phyloP scores from a whole-genome alignment of 805 yeast species.

The Kodamaea neixiangensis region DNA sequence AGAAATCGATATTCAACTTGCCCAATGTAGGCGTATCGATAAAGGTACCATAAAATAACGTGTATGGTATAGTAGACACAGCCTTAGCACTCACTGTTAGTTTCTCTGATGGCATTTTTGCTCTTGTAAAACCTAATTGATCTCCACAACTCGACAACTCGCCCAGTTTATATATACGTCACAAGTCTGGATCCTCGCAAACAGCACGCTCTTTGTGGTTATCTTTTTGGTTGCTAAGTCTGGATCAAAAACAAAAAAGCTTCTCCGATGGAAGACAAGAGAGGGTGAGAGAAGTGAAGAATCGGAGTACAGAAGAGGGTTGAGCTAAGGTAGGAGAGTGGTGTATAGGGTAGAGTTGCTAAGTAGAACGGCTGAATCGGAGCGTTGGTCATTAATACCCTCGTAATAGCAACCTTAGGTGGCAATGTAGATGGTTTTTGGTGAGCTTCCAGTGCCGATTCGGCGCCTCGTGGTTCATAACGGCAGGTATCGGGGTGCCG shows the following conservation, averaged over 20 bases:
- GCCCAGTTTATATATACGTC: neutral
- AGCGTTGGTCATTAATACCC: no score
- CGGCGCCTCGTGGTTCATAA: neutral
- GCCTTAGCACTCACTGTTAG: conserved; percentile 8
- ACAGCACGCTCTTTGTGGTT: neutral
- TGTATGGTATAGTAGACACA: conserved; percentile 23
- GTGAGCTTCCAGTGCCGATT: neutral
- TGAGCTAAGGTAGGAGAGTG: neutral
- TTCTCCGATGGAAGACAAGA: neutral
- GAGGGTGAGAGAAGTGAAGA: neutral
- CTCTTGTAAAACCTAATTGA: neutral
- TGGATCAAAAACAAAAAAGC: neutral
- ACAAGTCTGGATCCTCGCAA: neutral
- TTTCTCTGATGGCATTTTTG: neutral
- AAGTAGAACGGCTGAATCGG: no score
- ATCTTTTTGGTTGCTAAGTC: neutral
- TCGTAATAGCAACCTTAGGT: neutral
- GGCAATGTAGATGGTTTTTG: neutral
- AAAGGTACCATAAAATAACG: conserved; percentile 67
- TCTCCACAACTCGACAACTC: neutral
- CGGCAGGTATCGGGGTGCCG: neutral
- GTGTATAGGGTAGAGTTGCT: no score
- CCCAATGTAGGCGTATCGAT: conserved; percentile 70
- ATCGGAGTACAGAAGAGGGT: neutral
- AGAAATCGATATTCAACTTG: conserved; percentile 52